Base-by-base conservation (phyloP, 2,329 filamentous ascomycete genomes). In the Nannizziopsis barbatae region DNA sequence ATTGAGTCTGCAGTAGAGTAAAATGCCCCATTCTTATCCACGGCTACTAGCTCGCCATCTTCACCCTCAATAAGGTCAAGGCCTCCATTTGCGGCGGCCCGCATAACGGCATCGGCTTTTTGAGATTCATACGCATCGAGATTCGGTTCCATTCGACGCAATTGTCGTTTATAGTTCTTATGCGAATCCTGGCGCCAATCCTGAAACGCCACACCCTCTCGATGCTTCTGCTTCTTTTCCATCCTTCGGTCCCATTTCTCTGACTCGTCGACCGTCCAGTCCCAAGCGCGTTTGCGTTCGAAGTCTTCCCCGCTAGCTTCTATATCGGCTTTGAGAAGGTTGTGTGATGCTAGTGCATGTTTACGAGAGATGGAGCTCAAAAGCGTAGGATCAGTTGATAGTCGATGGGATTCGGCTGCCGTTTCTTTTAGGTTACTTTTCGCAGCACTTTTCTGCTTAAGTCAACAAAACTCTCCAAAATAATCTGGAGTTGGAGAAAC, bases 251-350 rank as follows among this genome's bases (percentile, higher is more conserved):
- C 92, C 92, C 92, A 98, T 56, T 77, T 80, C 70, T 95, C 92
- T 57, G 81, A 85, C 69, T 98, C 92, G 55, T 98, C 92, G 5
- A 90, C 73, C 0, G 92, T 98, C 86, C 92, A 98, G 70, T 96
- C 92, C 92, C 92, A 98, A 1, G 92, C 92, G 36, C 92, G 82
- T 70, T 96, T 95, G 56, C 92, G 85, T 74, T 98, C 92, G 62
- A 96, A 98, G 65, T 96, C 92, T 48, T 86, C 87, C 31, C 88
- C 88, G 0, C 76, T 73, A 14, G 86, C 86, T 64, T 89, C 86
- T 1, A 88, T 82, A 59, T 95, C 88, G 3, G 88, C 86, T 71
- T 95, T 95, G 38, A 95, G 76, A 0, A 98, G 79, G 62, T 96
- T 98, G 65, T 95, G 87, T 5, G 84, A 81, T 15, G 92, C 90